Evolutionary conservation across 1,139 yeast species (phyloP).

Genomic region (Hyphopichia pseudoburtonii): DNA sequence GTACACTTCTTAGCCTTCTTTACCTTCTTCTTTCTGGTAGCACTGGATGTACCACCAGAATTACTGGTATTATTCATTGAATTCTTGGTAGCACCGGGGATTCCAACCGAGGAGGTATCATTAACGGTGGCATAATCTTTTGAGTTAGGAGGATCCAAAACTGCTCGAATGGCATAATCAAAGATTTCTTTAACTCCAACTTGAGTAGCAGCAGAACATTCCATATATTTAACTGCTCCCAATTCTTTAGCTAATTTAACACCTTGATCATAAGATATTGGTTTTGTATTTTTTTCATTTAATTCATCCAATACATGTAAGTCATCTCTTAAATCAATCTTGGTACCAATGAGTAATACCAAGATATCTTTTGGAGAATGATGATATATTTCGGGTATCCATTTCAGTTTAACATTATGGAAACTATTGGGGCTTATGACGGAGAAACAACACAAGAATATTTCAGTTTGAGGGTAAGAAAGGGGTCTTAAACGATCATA

Average conservation of each 20-base stretch:
- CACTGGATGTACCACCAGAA: conserved; percentile 6
- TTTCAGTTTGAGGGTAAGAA: conserved; percentile 90
- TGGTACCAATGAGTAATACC: conserved; percentile 81
- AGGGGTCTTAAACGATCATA: conserved; percentile 89
- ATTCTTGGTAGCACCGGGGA: conserved; percentile 11
- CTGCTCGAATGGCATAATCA: conserved; percentile 76
- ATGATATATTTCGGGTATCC: conserved; percentile 89
- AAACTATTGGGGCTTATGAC: conserved; percentile 81
- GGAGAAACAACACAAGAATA: conserved; percentile 84
- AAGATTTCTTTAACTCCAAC: conserved; percentile 81
- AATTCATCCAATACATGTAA: conserved; percentile 73
- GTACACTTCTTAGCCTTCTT: conserved; percentile 49
- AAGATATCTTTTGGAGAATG: conserved; percentile 79
- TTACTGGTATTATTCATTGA: conserved; percentile 3
- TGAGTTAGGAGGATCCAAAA: conserved; percentile 54
- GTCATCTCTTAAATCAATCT: conserved; percentile 81
- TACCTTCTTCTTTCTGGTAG: conserved; percentile 29
- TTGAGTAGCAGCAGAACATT: conserved; percentile 94
- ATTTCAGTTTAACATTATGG: conserved; percentile 68
- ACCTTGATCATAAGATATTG: conserved; percentile 66
- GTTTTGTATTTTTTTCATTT: conserved; percentile 59
- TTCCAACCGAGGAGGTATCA: conserved; percentile 1
- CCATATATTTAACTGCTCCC: conserved; percentile 74
- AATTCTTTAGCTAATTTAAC: conserved; percentile 65
- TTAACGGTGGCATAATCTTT: conserved; percentile 8